Base-by-base conservation (phyloP, 1,284 basidiomycete species). In the Cryptococcus sp. region DNA sequence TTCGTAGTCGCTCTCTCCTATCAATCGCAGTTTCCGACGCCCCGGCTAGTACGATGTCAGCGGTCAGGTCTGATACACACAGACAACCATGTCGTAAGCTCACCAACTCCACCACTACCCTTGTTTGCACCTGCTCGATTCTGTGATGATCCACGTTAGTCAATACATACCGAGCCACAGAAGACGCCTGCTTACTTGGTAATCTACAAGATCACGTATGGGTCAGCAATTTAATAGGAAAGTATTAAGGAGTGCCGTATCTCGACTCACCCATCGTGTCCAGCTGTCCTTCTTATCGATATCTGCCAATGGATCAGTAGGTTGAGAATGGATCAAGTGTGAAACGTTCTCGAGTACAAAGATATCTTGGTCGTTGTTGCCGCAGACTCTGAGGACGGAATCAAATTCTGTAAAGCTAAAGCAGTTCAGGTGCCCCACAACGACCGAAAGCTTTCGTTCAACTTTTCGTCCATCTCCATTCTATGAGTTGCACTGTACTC, bases 81-180 rank as follows among this genome's bases (percentile, higher is more conserved):
- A 35, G 23, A 22, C 16, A 22, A 35, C 23, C 19, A 17, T 15
- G 51, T 8, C 22, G 11, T 1, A 3, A 13, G 65, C 73, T 57
- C 56, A 72, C 73, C 90, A 54, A 93, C 91, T 83, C 93, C 93
- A 73, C 93, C 93, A 59, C 92, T 91, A 66, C 93, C 93, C 74
- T 96, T 95, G 78, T 95, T 96, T 54, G 91, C 93, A 51, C 93
- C 93, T 53, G 93, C 92, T 77, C 91, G 90, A 83, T 93, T 93
- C 90, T 93, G 65, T 38, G 19, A 48, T 41, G 53, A 45, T 49
- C 50, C 61, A 16, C 56, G 56, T 41, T 20, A 41, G 40, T 45
- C 23, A 40, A 48, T 10, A 40, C 31, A 13, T 13, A n/a, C 16
- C 17, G 19, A 27, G 52, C n/a, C 49, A 19, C 50, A 41, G 22